These are phyloP conservation scores for Dactylonectria macrodidyma DNA, from an alignment of 2,329 filamentous ascomycete genomes.

Conservation along the genomic window DNA sequence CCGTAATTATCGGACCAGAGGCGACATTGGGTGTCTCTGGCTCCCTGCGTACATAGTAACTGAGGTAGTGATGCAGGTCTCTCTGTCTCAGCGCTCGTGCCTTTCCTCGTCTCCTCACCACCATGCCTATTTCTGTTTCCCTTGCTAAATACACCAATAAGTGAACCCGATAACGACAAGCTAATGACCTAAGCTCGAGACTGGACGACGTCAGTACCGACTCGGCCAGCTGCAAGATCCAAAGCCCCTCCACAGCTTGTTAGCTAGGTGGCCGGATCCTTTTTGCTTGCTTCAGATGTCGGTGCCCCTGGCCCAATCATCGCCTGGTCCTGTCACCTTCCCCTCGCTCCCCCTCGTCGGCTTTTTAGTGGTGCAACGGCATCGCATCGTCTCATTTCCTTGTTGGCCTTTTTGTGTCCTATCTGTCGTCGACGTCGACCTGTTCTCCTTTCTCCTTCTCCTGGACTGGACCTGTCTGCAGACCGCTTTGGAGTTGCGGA, in stretches of 20 bases:
- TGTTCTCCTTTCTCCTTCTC: slow-evolving; percentile 29
- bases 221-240: neutral
- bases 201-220: slow-evolving; percentile 8
- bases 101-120: neutral
- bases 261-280: neutral
- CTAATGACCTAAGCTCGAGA: neutral
- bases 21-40: neutral
- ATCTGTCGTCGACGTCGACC: slow-evolving; percentile 19
- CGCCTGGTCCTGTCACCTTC: slow-evolving; percentile 32
- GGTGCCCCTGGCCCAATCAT: slow-evolving; percentile 20
- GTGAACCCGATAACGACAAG: neutral
- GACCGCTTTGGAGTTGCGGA: slow-evolving; percentile 28
- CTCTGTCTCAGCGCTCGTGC: neutral
- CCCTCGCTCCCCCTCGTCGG: slow-evolving; percentile 23
- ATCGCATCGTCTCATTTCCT: slow-evolving; percentile 30
- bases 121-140: neutral
- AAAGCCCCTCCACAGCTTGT: slow-evolving; percentile 7
- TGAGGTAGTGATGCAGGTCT: neutral
- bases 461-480: slow-evolving; percentile 27
- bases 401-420: slow-evolving; percentile 13
- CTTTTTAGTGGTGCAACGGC: slow-evolving; percentile 25
- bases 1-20: neutral
- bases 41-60: neutral
- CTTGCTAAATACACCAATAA: neutral
- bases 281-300: slow-evolving; percentile 2